phyloP scores from a whole-genome alignment of 768 basidiomycete genomes.

The Boletus sensibilis region DNA sequence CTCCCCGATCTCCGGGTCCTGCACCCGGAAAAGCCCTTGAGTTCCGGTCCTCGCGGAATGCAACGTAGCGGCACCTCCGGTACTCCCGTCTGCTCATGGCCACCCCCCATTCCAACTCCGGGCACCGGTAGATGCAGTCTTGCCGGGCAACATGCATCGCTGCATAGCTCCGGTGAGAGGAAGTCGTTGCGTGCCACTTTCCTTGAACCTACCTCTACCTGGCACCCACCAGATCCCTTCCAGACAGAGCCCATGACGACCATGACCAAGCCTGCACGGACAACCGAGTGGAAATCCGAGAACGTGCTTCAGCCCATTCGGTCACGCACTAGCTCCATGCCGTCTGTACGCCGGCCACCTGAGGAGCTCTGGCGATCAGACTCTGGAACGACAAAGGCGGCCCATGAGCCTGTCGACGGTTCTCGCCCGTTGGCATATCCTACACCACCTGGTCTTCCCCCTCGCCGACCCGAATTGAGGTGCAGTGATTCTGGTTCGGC shows the following conservation, averaged over 20 bases:
- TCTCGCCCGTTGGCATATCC: neutral
- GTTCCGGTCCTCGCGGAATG: slow-evolving; percentile 7
- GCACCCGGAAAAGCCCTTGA: slow-evolving; percentile 10
- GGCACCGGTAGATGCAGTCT: neutral
- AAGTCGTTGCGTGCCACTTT: slow-evolving; percentile 9
- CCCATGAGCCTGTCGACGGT: neutral
- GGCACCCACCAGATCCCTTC: slow-evolving; percentile 4
- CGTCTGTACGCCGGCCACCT: slow-evolving; percentile 18
- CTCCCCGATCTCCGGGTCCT: slow-evolving; percentile 16
- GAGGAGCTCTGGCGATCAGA: slow-evolving; percentile 22
- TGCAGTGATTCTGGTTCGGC: slow-evolving; percentile 7
- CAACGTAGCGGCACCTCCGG: slow-evolving; percentile 5
- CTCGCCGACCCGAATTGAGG: slow-evolving; percentile 9
- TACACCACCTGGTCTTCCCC: slow-evolving; percentile 24
- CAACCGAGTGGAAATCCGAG: slow-evolving; percentile 21
- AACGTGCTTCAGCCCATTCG: slow-evolving; percentile 19
- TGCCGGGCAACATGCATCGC: slow-evolving; percentile 4
- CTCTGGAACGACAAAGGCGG: slow-evolving; percentile 4
- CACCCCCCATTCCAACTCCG: slow-evolving; percentile 10
- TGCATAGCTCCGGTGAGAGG: slow-evolving; percentile 11
- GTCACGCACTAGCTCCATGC: slow-evolving; percentile 12
- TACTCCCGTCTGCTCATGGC: slow-evolving; percentile 25
- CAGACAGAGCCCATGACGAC: neutral
- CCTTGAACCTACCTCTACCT: slow-evolving; percentile 10
- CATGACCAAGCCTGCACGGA: slow-evolving; percentile 4